Evolutionary conservation across 1,139 yeast species (phyloP), one percentile per base, ranked within the genome.

Genomic region (Yamadazyma dushanensis): DNA sequence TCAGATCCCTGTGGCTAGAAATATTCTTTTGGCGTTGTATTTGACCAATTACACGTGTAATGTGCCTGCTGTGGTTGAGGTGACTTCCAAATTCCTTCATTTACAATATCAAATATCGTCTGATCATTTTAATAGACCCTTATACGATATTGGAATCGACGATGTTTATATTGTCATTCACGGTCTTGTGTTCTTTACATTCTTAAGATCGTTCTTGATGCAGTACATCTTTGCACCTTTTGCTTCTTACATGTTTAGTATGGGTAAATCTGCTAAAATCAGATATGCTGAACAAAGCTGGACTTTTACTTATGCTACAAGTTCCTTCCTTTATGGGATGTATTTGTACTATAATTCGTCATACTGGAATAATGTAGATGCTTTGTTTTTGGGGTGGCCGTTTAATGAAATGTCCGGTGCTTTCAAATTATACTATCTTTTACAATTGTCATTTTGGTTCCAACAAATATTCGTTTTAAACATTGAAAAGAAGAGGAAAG

Each of bases 231-330:
- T 83, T 39, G 68, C 64, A 34, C 90, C 90, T 13, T 51, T 80
- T 40, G 89, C 88, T 2, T 45, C 53, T 11, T 39, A 53, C n/a
- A 43, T 53, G 28, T 61, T 68, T 38, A 66, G 75, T 13, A 78
- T 85, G 39, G 65, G 74, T 2, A 56, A 54, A 11, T 80, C 77
- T 51, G 76, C 81, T 2, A 64, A 69, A 30, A 75, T 75, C 35
- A 71, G 96, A 43, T 88, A 85, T 53, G 83, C 88, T 36, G 97
- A 89, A 61, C 96, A 88, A 63, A 80, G 89, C 39, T 89, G 96
- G 96, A 68, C 78, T 24, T 59, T 78, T 23, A 54, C 76, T n/a
- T 86, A 83, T 56, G 86, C 80, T 58, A 46, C 73, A 8, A 47
- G 63, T 11, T 75, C 86, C 9, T 82, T 82, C 58, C 38, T 57